A percentile compares a stretch with the other conserved stretches of the same genome.
Conservation (phyloP, 768 basidiomycete species). For the Tremella yokohamensis region DNA sequence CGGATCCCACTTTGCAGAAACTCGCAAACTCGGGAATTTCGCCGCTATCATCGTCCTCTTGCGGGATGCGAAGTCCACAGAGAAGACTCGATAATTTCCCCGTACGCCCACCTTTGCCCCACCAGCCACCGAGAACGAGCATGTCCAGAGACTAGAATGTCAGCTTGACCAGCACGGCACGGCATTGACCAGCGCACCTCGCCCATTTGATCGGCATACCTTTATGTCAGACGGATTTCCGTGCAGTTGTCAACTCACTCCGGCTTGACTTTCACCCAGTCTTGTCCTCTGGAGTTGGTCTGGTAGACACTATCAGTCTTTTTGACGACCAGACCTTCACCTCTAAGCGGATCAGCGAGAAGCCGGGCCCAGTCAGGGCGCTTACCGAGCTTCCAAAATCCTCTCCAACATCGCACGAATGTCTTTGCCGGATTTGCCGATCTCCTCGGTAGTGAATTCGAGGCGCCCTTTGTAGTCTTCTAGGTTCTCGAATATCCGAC, state of each 20-base stretch:
- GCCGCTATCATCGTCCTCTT: constrained; percentile 56
- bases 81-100: constrained; percentile 86
- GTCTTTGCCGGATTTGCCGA: constrained; percentile 75
- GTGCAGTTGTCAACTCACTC: constrained; percentile 26
- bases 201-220: constrained; percentile 51
- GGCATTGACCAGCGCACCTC: constrained; percentile 18
- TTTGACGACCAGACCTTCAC: constrained; percentile 92
- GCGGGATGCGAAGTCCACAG: constrained; percentile 80
- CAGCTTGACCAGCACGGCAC: background rate
- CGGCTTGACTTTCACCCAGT: constrained; percentile 82
- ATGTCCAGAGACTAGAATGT: constrained; percentile 67
- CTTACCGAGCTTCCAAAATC: constrained; percentile 65
- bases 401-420: constrained; percentile 75
- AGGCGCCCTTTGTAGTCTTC: constrained; percentile 66
- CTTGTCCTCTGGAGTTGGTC: constrained; percentile 78
- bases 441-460: constrained; percentile 69
- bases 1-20: constrained; percentile 87
- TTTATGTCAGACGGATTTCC: constrained; percentile 6
- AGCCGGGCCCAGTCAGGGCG: background rate
- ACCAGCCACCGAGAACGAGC: constrained; percentile 83
- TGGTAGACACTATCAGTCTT: constrained; percentile 74
- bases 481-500: constrained; percentile 31
- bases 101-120: constrained; percentile 77
- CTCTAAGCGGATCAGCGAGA: constrained; percentile 54
- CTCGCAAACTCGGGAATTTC: constrained; percentile 66